Base-by-base conservation (phyloP, 768 basidiomycete genomes). In the Amanita muscaria region DNA sequence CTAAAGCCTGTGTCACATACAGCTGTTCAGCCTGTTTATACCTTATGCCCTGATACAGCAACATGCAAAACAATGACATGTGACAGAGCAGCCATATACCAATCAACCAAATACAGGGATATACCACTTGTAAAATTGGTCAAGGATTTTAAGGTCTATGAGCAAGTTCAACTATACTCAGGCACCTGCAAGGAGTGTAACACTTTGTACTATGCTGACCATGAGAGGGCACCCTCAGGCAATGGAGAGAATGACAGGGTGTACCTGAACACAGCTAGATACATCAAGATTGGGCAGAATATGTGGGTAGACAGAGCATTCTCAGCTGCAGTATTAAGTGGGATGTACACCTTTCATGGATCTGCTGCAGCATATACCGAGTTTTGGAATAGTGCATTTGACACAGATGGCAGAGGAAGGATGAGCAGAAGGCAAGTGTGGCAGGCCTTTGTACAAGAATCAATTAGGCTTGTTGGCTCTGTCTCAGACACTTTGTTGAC, bases 391-490 rank as follows among this genome's bases (percentile, higher is more conserved):
- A 15, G 5, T 29, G 6, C 15, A 2, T 42, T 30, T 25, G 15
- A 27, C 12, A 5, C 15, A 12, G 15, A 30, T 23, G n/a, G 11
- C 18, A 31, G 12, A 10, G 21, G 40, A 25, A 25, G n/a, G n/a
- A n/a, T 54, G n/a, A 46, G 51, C 21, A 19, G 27, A 14, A n/a
- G 38, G 19, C 53, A 56, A 18, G 32, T 53, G 4, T 56, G 53
- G 54, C 36, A 46, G 32, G 42, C 52, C n/a, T 56, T 53, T 53
- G 47, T 56, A 35, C 37, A 53, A n/a, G 50, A 56, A 44, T 51
- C 54, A 12, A 42, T 56, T 12, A 16, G 50, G 5, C 29, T 36
- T 16, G 44, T 53, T 43, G 53, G 50, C 19, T 21, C 32, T 16
- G 29, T 31, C n/a, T 39, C 44, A 21, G 27, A 47, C 18, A 35